A percentile compares a stretch with the other conserved stretches of the same genome.
These are phyloP conservation scores for Sarocladiaceae sp. DNA, from an alignment of 2,329 filamentous ascomycete genomes.

Conservation along the genomic window DNA sequence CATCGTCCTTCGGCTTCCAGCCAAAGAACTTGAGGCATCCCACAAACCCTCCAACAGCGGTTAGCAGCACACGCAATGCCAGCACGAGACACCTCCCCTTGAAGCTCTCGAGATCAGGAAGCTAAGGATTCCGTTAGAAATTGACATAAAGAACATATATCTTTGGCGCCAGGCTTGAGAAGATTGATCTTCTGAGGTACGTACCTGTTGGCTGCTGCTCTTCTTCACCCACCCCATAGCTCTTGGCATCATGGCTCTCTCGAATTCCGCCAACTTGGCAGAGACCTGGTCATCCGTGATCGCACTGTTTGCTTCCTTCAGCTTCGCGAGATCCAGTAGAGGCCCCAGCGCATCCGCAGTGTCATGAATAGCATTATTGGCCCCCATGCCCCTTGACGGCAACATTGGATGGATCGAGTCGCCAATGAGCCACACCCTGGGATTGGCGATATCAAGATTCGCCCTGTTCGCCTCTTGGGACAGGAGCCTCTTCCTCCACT, in stretches of 20 bases:
- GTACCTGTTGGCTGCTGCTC: background rate
- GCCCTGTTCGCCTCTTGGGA: no score
- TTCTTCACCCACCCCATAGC: background rate
- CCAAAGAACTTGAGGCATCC: slow-evolving; percentile 12
- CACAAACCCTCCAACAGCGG: slow-evolving; percentile 13
- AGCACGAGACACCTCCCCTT: no score
- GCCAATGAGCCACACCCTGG: no score
- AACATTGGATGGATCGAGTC: no score
- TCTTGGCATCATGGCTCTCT: background rate
- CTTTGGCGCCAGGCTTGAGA: no score
- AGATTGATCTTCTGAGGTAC: background rate
- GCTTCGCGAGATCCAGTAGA: background rate
- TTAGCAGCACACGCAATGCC: slow-evolving; percentile 16
- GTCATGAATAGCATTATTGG: no score
- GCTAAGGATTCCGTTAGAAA: slow-evolving; percentile 7
- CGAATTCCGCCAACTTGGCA: background rate
- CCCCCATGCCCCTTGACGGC: no score
- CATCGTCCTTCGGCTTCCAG: no score
- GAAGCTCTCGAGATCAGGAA: slow-evolving; percentile 9
- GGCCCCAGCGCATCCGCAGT: no score
- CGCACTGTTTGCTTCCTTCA: background rate
- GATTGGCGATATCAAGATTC: no score
- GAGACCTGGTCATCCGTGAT: background rate
- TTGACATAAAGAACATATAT: no score
- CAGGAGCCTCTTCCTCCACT: no score